These are phyloP conservation scores for Cadophora malorum DNA, from an alignment of 2,329 filamentous ascomycete genomes.

Conservation along the genomic window DNA sequence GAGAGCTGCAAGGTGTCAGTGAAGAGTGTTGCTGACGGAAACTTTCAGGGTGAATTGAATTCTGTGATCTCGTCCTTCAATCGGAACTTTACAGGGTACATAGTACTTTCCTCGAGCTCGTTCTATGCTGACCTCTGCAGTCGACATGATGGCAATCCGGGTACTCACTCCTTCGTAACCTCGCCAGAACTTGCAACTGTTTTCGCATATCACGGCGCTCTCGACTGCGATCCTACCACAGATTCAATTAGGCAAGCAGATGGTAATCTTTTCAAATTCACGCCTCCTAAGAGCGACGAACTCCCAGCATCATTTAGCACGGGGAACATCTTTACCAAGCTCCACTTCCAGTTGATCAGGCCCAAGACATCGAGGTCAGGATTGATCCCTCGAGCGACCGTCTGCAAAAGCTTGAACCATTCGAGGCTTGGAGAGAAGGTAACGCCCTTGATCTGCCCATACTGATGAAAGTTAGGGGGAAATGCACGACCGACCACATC, in stretches of 20 bases:
- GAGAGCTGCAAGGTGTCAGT: constrained; percentile 31
- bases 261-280: neutral
- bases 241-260: neutral
- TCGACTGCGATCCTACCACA: constrained; percentile 43
- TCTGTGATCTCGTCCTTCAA: neutral
- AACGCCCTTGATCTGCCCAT: neutral
- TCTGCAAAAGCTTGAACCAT: constrained; percentile 43
- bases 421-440: constrained; percentile 39
- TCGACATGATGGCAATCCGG: constrained; percentile 49
- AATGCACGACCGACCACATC: neutral
- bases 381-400: constrained; percentile 44
- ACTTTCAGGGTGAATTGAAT: neutral
- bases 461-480: neutral
- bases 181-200: constrained; percentile 55
- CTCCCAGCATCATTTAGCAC: neutral
- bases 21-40: neutral
- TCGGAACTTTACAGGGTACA: neutral
- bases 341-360: neutral
- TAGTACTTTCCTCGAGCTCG: neutral
- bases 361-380: constrained; percentile 29
- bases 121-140: constrained; percentile 42
- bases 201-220: constrained; percentile 49
- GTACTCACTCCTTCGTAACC: constrained; percentile 56
- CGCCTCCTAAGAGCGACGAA: neutral
- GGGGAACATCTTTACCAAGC: neutral